phyloP scores from a whole-genome alignment of 371 early-diverging fungal genomes.

The Massospora cicadina region DNA sequence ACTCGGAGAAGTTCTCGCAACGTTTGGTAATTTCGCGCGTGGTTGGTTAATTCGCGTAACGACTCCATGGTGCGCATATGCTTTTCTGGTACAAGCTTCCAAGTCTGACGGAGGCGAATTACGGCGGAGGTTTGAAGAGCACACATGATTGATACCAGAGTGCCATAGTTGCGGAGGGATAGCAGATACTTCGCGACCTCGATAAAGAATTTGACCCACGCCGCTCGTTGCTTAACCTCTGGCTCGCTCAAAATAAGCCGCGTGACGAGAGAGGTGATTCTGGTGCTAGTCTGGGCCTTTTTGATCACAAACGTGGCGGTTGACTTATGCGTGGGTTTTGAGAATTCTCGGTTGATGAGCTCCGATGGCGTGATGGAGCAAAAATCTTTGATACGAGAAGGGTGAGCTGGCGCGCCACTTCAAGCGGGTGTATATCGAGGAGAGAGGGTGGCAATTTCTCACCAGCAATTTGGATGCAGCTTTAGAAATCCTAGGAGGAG shows the following conservation, averaged over 20 bases:
- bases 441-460: constrained; percentile 21
- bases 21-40: constrained; percentile 49
- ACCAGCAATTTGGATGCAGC: constrained; percentile 14
- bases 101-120: constrained; percentile 47
- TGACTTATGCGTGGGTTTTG: constrained; percentile 25
- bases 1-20: constrained; percentile 46
- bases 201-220: constrained; percentile 67
- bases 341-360: constrained; percentile 35
- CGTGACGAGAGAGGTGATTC: constrained; percentile 41
- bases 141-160: constrained; percentile 56
- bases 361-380: constrained; percentile 43
- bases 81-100: constrained; percentile 39
- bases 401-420: constrained; percentile 61
- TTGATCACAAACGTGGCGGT: constrained; percentile 14
- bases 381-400: constrained; percentile 34
- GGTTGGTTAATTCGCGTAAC: constrained; percentile 40
- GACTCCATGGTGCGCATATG: constrained; percentile 27
- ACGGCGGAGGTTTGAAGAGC: constrained; percentile 61
- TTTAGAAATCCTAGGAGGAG: constrained; percentile 20
- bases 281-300: constrained; percentile 9
- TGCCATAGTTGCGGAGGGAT: constrained; percentile 57
- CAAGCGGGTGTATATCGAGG: constrained; percentile 47
- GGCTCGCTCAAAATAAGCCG: constrained; percentile 50
- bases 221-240: constrained; percentile 58
- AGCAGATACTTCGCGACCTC: constrained; percentile 15